Evolutionary conservation across 306 rosid genomes (phyloP), one percentile per base, ranked within the genome.

Genomic region (Lathyrus sativus): DNA sequence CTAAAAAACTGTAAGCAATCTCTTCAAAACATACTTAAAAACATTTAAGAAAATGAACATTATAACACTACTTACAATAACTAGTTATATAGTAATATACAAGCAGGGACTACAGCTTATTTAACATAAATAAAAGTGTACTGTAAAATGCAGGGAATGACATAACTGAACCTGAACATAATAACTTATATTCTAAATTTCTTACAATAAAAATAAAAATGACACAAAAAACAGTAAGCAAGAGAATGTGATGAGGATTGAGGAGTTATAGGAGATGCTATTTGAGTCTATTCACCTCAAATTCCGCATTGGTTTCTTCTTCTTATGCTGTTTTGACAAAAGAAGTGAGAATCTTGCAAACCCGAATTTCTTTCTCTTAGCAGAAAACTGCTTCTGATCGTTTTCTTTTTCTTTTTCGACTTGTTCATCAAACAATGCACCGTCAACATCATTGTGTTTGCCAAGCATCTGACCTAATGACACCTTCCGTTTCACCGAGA

Each of bases 381-480:
- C 79, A 74, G 84, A 75, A 65, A 81, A 78, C 65, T 76, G 81
- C 76, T 80, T 87, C 74, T 65, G 82, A 57, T 51, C 71, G 62
- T 28, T 79, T 70, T 79, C 95, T 75, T 22, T 79, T 70, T 79
- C 95, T 75, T 83, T 86, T 62, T 84, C 90, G 33, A 28, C 59
- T 70, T 68, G 78, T 49, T 50, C 70, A 44, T 67, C 73, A 60
- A 57, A 65, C 50, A 71, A 72, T 9, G 33, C 76, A 76, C 79
- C 81, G 10, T 77, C 79, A 31, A 80, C 86, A 14, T 76, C 79
- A 37, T 76, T 70, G 71, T 85, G 85, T 62, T 77, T 90, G 57
- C 87, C 72, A 29, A 93, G 95, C 96, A 90, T 87, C 75, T 88
- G 95, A 71, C 97, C 97, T n/a, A 93, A 54, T 5, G 97, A 90